Base-by-base conservation (phyloP, 108 stramenopile species). In the Aurantiochytrium sp. region DNA sequence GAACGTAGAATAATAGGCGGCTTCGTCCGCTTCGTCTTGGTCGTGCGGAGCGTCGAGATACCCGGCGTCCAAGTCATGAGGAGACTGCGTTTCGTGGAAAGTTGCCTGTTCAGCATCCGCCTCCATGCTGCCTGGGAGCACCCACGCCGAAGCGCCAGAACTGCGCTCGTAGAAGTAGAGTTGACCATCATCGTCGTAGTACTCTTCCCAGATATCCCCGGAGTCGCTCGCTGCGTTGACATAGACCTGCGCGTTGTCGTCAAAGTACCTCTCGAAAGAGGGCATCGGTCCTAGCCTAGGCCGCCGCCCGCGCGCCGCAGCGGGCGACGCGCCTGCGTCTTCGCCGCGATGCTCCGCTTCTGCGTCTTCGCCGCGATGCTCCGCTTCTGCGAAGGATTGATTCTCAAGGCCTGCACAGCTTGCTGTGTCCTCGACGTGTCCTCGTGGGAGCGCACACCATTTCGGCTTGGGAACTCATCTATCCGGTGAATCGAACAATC, bases 91-190 rank as follows among this genome's bases (percentile, higher is more conserved):
- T 54, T 12, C 21, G 21, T 54, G 53, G 17, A 54, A 19, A 19
- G 53, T 21, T 54, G 21, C 21, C 53, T 21, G 53, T 54, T n/a
- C n/a, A n/a, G 17, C 17, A 19, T 54, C 21, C 53, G 53, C 12
- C 12, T 19, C 17, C 53, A 54, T 54, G 12, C 53, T 54, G 53
- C 24, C 39, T 1, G 73, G 73, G 19, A 81, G 45, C 73, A 30
- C 73, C 73, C 73, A 81, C 6, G 73, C 73, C 8, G 73, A 30
- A 24, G 27, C 39, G 2, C 73, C 73, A 6, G 73, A 81, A 42
- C 0, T 30, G 42, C 73, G 73, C 45, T 81, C 73, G 24, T 81
- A 81, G 32, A 39, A 81, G 73, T 81, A 81, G 42, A 81, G 73
- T 17, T 6, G 6, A 24, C 73, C 73, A 42, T 81, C 24, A 12